Conservation (phyloP, 2,329 filamentous ascomycete species). For the Triangularia verruculosa region DNA sequence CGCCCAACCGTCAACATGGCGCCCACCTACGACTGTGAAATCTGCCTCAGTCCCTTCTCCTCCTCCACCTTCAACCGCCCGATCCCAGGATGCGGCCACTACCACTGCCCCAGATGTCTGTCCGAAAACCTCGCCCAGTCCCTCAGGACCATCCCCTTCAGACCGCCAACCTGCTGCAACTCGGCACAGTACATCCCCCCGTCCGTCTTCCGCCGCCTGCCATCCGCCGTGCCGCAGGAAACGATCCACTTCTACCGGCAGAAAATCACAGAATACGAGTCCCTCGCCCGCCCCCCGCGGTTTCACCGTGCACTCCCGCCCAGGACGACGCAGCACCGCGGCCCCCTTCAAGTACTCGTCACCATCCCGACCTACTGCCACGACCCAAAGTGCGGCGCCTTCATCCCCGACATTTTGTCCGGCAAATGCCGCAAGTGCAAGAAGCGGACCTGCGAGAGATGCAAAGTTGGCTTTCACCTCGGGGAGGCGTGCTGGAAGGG, state of each 20-base stretch:
- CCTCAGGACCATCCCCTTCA: conserved; percentile 10
- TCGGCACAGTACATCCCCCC: background rate
- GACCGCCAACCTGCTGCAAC: conserved; percentile 21
- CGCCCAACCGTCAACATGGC: background rate
- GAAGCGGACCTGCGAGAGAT: conserved; percentile 16
- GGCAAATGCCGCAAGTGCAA: conserved; percentile 18
- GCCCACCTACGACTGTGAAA: conserved; percentile 10
- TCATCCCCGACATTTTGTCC: conserved; percentile 17
- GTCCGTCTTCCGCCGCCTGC: conserved; percentile 2
- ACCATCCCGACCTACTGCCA: conserved; percentile 16
- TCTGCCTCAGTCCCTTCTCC: conserved; percentile 7
- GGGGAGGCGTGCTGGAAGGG: background rate
- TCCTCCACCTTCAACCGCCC: background rate
- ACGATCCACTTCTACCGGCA: conserved; percentile 17
- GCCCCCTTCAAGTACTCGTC: conserved; percentile 2
- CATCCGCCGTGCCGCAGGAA: background rate
- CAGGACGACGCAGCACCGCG: background rate
- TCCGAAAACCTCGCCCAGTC: background rate
- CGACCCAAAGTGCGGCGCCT: conserved; percentile 18
- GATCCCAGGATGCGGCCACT: conserved; percentile 11
- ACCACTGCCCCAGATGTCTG: conserved; percentile 18
- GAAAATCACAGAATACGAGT: conserved; percentile 18
- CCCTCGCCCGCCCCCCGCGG: background rate
- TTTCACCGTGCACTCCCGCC: no score
- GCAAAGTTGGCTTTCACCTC: conserved; percentile 14